Evolutionary conservation across 306 rosid species (phyloP).

Genomic region (Prunus salicina): DNA sequence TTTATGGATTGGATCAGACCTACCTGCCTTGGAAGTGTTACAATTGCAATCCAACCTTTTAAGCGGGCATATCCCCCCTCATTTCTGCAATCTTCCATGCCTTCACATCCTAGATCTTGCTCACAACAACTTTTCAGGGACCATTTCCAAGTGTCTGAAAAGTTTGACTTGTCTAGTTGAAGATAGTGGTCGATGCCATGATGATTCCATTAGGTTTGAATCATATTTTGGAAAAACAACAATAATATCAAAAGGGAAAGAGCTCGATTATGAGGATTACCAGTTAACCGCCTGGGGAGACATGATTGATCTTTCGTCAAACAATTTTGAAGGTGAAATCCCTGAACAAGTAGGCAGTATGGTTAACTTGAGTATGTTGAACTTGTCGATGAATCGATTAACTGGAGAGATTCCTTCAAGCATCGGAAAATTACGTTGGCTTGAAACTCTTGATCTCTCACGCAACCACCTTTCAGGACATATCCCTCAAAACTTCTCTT

Average conservation of each 20-base stretch:
- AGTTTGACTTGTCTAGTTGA: neutral
- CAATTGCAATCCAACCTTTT: neutral
- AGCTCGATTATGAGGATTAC: neutral
- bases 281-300: neutral
- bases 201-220: neutral
- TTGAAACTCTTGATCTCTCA: conserved; percentile 12
- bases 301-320: neutral
- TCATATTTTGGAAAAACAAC: neutral
- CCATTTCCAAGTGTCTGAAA: neutral
- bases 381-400: conserved; percentile 5
- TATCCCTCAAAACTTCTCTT: neutral
- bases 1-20: too few species aligned
- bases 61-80: neutral
- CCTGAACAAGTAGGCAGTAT: neutral
- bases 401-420: neutral
- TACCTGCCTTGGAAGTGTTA: too few species aligned
- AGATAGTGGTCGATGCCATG: accelerated
- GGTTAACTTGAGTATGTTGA: neutral
- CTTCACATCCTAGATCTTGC: neutral
- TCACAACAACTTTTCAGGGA: neutral
- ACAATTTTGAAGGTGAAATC: neutral
- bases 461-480: neutral
- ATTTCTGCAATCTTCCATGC: neutral
- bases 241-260: neutral
- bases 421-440: neutral